Conservation (phyloP, 768 basidiomycete species). For the Dentipellis fragilis region DNA sequence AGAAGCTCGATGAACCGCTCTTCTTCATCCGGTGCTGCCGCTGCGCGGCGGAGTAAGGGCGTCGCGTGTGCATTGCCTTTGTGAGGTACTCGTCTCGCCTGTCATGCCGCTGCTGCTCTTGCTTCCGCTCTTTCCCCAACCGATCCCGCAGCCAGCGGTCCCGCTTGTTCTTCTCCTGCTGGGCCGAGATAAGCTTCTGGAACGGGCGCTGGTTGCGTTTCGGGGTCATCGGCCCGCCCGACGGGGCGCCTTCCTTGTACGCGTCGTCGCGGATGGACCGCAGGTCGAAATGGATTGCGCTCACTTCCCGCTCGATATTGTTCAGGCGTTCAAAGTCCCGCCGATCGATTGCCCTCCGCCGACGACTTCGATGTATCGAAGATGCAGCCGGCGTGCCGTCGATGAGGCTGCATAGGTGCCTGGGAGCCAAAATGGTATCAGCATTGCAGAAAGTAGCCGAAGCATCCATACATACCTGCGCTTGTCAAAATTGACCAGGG, state of each 20-base stretch:
- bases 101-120: conserved; percentile 65
- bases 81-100: conserved; percentile 67
- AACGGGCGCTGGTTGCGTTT: conserved; percentile 58
- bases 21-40: conserved; percentile 83
- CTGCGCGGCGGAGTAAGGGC: conserved; percentile 39
- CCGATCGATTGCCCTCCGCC: conserved; percentile 48
- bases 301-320: conserved; percentile 63
- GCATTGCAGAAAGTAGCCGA: no score
- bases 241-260: conserved; percentile 46
- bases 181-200: conserved; percentile 47
- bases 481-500: conserved; percentile 74
- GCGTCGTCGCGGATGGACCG: conserved; percentile 72
- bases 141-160: conserved; percentile 62
- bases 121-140: conserved; percentile 63
- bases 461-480: conserved; percentile 40
- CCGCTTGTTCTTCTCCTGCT: conserved; percentile 76
- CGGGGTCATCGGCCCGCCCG: conserved; percentile 33
- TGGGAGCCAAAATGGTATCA: conserved; percentile 16
- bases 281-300: conserved; percentile 52
- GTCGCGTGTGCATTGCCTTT: conserved; percentile 54
- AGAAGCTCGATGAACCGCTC: conserved; percentile 73
- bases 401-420: conserved; percentile 60
- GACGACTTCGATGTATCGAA: conserved; percentile 32
- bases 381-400: conserved; percentile 37
- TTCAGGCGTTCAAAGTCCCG: conserved; percentile 69